Evolutionary conservation across 805 yeast genomes (phyloP).

Genomic region (Myxozyma monticola): DNA sequence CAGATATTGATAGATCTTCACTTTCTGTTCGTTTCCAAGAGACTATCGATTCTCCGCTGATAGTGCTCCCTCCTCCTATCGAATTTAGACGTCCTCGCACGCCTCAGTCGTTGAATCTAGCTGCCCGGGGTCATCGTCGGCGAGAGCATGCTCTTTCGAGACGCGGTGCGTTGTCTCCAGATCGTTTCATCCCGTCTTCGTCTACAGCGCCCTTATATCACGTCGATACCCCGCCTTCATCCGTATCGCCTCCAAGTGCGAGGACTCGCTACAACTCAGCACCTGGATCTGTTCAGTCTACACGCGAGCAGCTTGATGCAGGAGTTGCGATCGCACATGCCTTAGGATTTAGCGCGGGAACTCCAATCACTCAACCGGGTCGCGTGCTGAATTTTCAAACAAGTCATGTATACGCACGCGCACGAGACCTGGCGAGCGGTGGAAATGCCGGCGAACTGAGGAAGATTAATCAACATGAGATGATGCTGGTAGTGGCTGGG

Average conservation of each 20-base stretch:
- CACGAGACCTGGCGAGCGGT: background rate
- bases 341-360: slow-evolving; percentile 1
- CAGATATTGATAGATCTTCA: too few species aligned
- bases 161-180: slow-evolving; percentile 25
- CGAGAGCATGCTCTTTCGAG: slow-evolving; percentile 14
- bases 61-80: too few species aligned
- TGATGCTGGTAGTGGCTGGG: slow-evolving; percentile 16
- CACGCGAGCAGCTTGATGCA: background rate
- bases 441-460: slow-evolving; percentile 2
- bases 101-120: too few species aligned
- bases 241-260: slow-evolving; percentile 2
- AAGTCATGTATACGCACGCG: background rate
- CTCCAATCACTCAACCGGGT: background rate
- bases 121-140: too few species aligned
- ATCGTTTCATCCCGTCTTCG: slow-evolving; percentile 28
- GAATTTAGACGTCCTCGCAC: too few species aligned
- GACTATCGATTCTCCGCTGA: too few species aligned
- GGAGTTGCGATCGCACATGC: slow-evolving; percentile 10
- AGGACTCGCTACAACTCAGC: slow-evolving; percentile 1
- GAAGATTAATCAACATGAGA: too few species aligned
- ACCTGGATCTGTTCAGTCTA: background rate
- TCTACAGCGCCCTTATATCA: slow-evolving; percentile 22
- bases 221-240: slow-evolving; percentile 19
- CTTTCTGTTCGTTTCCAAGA: too few species aligned
- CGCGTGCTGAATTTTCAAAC: slow-evolving; percentile 3